Conservation (phyloP, 164 flowering plant species). For the Santalum album region DNA sequence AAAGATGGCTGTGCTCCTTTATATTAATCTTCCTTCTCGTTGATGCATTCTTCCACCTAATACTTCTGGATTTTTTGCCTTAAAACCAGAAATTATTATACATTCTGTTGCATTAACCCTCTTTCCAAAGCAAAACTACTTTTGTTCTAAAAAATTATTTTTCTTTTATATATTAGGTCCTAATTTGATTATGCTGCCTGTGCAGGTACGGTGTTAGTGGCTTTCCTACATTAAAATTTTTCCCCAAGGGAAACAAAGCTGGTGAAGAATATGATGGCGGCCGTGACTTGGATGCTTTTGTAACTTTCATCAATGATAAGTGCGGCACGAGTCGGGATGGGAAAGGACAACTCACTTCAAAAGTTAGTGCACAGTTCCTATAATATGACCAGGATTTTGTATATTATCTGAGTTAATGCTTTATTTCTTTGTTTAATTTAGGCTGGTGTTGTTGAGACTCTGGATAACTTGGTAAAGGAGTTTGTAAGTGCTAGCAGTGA, state of each 20-base stretch:
- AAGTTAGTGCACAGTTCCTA: constrained; percentile 29
- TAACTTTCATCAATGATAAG: constrained; percentile 76
- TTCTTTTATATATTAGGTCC: too few species aligned
- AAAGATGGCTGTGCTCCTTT: too few species aligned
- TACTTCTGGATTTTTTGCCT: too few species aligned
- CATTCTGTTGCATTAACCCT: too few species aligned
- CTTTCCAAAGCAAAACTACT: too few species aligned
- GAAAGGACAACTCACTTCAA: constrained; percentile 78
- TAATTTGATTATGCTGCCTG: too few species aligned
- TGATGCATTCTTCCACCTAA: too few species aligned
- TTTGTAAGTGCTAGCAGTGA: constrained; percentile 54
- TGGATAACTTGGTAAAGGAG: constrained; percentile 76
- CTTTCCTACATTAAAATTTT: constrained; percentile 88
- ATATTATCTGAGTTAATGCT: not conserved
- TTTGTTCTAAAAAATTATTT: not conserved
- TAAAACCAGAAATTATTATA: too few species aligned
- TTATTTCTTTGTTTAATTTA: constrained; percentile 11
- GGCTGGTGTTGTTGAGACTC: constrained; percentile 68
- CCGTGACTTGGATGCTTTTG: constrained; percentile 83
- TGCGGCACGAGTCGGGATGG: constrained; percentile 83
- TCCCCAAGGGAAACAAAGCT: constrained; percentile 85
- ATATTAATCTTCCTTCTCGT: too few species aligned
- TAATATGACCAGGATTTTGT: not conserved
- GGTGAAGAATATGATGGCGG: constrained; percentile 96
- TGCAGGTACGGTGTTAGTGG: constrained; percentile 96